A percentile compares a stretch with the other conserved stretches of the same genome.
Conservation (phyloP, 441 rosid genomes). For the Erysimum pusillum region DNA sequence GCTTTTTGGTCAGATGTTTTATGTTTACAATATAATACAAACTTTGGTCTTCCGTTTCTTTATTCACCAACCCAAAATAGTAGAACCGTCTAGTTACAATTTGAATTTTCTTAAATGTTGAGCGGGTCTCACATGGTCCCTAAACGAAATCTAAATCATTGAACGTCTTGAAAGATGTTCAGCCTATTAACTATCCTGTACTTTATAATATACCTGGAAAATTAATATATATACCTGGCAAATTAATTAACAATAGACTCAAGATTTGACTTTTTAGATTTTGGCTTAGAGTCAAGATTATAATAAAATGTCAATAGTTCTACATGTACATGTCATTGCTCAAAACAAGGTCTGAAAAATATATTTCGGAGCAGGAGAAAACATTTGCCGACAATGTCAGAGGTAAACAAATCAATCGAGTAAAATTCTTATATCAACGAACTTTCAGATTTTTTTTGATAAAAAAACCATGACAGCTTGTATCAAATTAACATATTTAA, state of each 20-base stretch:
- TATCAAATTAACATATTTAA: background rate
- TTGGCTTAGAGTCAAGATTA: background rate
- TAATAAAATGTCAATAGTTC: background rate
- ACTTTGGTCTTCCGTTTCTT: no score
- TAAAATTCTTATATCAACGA: background rate
- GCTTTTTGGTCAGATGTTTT: no score
- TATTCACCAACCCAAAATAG: no score
- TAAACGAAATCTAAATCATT: background rate
- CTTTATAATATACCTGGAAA: no score
- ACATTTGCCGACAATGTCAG: conserved; percentile 10
- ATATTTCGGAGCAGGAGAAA: background rate
- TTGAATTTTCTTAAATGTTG: no score
- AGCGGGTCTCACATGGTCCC: no score
- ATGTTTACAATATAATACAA: no score
- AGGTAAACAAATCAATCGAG: background rate
- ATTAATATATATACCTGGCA: no score
- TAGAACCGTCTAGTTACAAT: no score
- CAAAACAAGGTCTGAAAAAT: background rate
- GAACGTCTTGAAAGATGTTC: background rate
- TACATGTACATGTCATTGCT: background rate
- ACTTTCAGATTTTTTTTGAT: background rate
- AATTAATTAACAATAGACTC: no score
- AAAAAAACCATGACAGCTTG: background rate
- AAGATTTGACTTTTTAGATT: background rate
- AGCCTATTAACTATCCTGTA: background rate